phyloP scores from a whole-genome alignment of 2,329 filamentous ascomycete genomes.

The Bipolaris victoriae region DNA sequence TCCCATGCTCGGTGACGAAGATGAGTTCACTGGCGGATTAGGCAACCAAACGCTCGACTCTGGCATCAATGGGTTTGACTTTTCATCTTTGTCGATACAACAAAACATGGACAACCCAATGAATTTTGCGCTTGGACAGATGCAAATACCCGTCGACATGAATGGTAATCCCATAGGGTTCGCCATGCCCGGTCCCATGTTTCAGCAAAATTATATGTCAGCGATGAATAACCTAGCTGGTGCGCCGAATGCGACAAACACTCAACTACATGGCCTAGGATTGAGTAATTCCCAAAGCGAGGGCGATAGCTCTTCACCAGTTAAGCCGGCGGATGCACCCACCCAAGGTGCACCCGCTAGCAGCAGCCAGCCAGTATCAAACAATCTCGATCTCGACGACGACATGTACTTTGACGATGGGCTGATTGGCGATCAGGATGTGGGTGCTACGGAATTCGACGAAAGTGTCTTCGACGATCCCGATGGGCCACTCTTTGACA shows the following conservation, averaged over 20 bases:
- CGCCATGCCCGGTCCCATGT: constrained; percentile 37
- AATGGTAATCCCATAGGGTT: constrained; percentile 44
- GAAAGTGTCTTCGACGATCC: constrained; percentile 74
- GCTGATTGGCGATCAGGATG: constrained; percentile 60
- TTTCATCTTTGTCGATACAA: constrained; percentile 40
- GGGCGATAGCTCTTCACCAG: constrained; percentile 9
- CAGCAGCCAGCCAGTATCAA: constrained; percentile 17
- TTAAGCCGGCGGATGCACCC: constrained; percentile 18
- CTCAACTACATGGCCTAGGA: constrained; percentile 22
- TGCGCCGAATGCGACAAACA: neutral
- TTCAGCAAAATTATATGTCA: constrained; percentile 27
- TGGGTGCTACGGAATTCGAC: constrained; percentile 67
- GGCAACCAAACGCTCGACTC: constrained; percentile 36
- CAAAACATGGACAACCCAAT: constrained; percentile 26
- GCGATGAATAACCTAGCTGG: neutral
- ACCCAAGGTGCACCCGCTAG: constrained; percentile 7
- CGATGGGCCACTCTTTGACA: constrained; percentile 57
- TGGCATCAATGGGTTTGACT: constrained; percentile 43
- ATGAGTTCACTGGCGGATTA: constrained; percentile 34
- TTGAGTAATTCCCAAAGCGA: constrained; percentile 23
- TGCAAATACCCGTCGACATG: constrained; percentile 37
- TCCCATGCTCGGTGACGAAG: constrained; percentile 57
- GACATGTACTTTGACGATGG: constrained; percentile 76
- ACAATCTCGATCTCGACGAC: constrained; percentile 45
- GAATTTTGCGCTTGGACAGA: constrained; percentile 29